Evolutionary conservation across 2,329 filamentous ascomycete genomes (phyloP).

Genomic region (Penicillium vulpinum): DNA sequence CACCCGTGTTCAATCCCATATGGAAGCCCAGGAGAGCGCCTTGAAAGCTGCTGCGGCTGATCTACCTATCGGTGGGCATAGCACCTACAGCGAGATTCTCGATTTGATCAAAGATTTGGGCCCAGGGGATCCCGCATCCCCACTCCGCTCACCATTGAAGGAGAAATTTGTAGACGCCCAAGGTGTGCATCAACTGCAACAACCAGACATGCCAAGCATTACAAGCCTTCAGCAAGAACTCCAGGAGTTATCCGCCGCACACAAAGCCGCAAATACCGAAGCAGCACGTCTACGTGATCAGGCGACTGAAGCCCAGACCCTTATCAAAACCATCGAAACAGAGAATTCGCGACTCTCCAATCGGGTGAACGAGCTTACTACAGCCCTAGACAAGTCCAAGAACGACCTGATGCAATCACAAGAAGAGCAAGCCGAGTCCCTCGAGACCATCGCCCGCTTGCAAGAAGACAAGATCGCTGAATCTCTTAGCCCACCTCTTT

Average conservation of each 20-base stretch:
- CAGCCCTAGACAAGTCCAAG: conserved; percentile 34
- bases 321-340: conserved; percentile 40
- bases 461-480: conserved; percentile 30
- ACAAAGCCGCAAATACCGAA: conserved; percentile 38
- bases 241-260: conserved; percentile 28
- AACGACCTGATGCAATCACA: conserved; percentile 32
- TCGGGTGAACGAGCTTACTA: conserved; percentile 37
- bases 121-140: conserved; percentile 20
- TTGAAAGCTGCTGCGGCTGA: conserved; percentile 40
- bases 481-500: conserved; percentile 33
- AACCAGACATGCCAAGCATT: conserved; percentile 13
- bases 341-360: conserved; percentile 41
- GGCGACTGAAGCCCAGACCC: conserved; percentile 37
- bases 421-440: conserved; percentile 34
- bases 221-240: conserved; percentile 32
- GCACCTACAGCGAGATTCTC: conserved; percentile 42
- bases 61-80: conserved; percentile 34
- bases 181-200: conserved; percentile 26
- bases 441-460: conserved; percentile 33
- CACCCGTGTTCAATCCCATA: conserved; percentile 36
- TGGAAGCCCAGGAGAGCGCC: conserved; percentile 39
- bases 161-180: conserved; percentile 19
- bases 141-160: conserved; percentile 15
- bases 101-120: conserved; percentile 39
- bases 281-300: conserved; percentile 38